phyloP scores from a whole-genome alignment of 768 basidiomycete species.

The Suillus variegatus region DNA sequence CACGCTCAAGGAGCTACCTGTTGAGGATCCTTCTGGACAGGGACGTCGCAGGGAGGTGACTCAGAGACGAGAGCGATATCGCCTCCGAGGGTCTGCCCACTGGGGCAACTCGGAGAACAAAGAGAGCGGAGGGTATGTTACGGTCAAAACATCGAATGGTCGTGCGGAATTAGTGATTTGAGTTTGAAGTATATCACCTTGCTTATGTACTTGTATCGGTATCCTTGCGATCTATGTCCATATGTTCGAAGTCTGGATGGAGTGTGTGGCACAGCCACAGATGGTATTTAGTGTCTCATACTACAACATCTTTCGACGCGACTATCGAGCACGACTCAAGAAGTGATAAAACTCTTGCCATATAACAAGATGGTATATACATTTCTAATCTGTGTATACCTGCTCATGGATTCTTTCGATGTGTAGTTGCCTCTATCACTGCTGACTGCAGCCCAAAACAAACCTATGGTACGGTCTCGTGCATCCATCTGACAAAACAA shows the following conservation, averaged over 20 bases:
- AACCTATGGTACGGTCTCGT: slow-evolving; percentile 81
- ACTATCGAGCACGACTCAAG: slow-evolving; percentile 15
- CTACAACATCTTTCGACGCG: slow-evolving; percentile 10
- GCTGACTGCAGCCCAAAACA: slow-evolving; percentile 96
- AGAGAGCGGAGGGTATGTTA: slow-evolving; percentile 19
- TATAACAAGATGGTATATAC: slow-evolving; percentile 24
- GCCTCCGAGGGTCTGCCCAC: slow-evolving; percentile 20
- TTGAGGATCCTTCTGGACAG: slow-evolving; percentile 36
- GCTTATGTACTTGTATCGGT: not conserved
- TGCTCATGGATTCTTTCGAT: slow-evolving; percentile 3
- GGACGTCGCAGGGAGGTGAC: slow-evolving; percentile 34
- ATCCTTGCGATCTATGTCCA: not conserved
- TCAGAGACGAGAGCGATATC: slow-evolving; percentile 5
- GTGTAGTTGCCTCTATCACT: slow-evolving; percentile 93
- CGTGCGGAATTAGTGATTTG: slow-evolving; percentile 22
- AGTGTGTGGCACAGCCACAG: slow-evolving; percentile 29
- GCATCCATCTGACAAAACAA: not conserved
- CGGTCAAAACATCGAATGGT: slow-evolving; percentile 15
- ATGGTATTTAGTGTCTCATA: not conserved
- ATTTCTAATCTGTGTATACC: not conserved
- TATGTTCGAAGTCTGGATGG: not conserved
- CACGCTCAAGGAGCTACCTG: slow-evolving; percentile 13
- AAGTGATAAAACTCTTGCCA: slow-evolving; percentile 8
- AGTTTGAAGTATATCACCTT: slow-evolving; percentile 8
- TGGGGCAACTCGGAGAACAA: slow-evolving; percentile 22